Base-by-base conservation (phyloP, 306 rosid genomes). In the Leucaena leucocephala region DNA sequence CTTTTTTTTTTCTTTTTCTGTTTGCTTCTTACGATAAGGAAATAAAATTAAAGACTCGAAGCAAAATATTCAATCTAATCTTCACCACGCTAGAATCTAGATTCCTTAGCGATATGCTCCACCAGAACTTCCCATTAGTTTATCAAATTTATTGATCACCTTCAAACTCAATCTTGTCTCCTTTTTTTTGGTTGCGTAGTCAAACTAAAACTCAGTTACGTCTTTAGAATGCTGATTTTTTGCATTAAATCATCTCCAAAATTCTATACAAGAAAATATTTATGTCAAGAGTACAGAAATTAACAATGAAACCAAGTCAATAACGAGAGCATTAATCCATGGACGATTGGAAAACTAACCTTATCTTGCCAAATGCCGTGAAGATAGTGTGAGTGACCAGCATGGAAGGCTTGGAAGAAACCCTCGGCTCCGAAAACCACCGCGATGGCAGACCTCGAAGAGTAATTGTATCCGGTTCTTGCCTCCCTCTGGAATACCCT, bases 371-470 rank as follows among this genome's bases (percentile, higher is more conserved):
- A 77, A 95, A 93, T 27, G 93, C 86, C 2, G 97, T 91, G 71
- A 95, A 95, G 61, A 95, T 95, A 72, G 98, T 91, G 77, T 92
- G 98, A 5, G 97, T 91, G 36, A 95, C 98, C 50, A 95, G 89
- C 95, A 91, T 86, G 50, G 98, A 95, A 79, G 97, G 97, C 86
- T 95, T 92, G 1, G 98, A 95, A 15, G 98, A 95, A 86, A 95
- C 98, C 75, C 92, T 77, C 0, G 98, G 97, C 85, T 95, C 98
- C 0, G 98, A 90, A 59, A 95, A 95, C 98, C 98, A 95, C 42
- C 98, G 85, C 11, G 98, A 95, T 0, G 98, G 98, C 9, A 89
- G 81, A 5, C 92, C 96, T 52, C 88, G 85, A 40, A 95, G 71
- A 10, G 90, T 74, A 40, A 92, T 81, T 0, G 98, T 95, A 80